Conservation (phyloP, 257 asterid genomes). For the Jaltomata sinuosa region DNA sequence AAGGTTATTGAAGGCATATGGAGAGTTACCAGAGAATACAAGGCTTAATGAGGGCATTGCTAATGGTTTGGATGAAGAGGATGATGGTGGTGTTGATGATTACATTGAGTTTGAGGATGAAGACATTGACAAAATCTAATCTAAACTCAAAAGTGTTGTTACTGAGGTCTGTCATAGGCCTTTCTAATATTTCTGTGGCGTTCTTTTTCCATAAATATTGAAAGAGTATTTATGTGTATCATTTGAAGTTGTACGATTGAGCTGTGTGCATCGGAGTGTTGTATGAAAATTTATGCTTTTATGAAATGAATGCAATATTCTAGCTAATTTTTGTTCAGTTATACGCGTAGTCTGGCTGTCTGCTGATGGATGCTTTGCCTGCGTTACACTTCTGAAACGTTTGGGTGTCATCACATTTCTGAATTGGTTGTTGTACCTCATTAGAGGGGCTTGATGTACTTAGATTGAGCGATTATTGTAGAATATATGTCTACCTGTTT, state of each 20-base stretch:
- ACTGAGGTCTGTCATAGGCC: neutral
- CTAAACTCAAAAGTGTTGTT: neutral
- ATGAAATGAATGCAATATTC: conserved; percentile 15
- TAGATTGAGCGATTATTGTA: neutral
- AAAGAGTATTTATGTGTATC: conserved; percentile 8
- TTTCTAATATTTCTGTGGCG: conserved; percentile 1
- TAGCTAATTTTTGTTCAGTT: neutral
- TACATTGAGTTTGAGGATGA: conserved; percentile 83
- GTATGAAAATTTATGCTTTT: conserved; percentile 9
- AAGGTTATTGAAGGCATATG: conserved; percentile 83
- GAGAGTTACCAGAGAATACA: conserved; percentile 82
- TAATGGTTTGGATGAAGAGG: conserved; percentile 64
- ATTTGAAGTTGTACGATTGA: conserved; percentile 16
- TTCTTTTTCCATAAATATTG: neutral
- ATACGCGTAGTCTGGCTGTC: neutral
- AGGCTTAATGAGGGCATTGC: conserved; percentile 74
- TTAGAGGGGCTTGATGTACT: neutral
- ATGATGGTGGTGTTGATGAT: conserved; percentile 52
- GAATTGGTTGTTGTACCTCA: neutral
- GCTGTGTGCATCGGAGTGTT: conserved; percentile 8
- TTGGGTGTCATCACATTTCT: neutral
- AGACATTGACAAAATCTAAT: conserved; percentile 79
- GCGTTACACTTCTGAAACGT: neutral
- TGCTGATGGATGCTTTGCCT: neutral
- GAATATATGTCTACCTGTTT: neutral